phyloP scores from a whole-genome alignment of 2,329 filamentous ascomycete species.

The Helotiales sp. region DNA sequence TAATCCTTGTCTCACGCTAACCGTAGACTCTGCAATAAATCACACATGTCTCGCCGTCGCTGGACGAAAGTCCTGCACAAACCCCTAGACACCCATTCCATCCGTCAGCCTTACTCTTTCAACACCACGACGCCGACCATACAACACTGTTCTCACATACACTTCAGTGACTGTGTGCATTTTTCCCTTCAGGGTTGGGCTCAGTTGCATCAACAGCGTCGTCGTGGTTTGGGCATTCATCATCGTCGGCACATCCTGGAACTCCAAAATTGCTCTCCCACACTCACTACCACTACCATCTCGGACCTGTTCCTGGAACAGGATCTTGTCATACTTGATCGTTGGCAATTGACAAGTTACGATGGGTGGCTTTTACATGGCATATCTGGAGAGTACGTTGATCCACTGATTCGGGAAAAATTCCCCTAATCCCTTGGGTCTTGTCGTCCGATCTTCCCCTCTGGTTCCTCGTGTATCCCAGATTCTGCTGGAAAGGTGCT shows the following conservation, averaged over 20 bases:
- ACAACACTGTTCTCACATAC: conserved; percentile 41
- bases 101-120: conserved; percentile 44
- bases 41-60: conserved; percentile 65
- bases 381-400: conserved; percentile 45
- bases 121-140: conserved; percentile 42
- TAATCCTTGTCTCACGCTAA: conserved; percentile 44
- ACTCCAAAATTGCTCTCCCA: conserved; percentile 37
- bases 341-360: conserved; percentile 39
- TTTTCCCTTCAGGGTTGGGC: conserved; percentile 54
- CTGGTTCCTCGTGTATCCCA: conserved; percentile 17
- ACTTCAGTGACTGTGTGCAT: conserved; percentile 42
- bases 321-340: conserved; percentile 30
- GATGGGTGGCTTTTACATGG: conserved; percentile 71
- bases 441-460: conserved; percentile 32
- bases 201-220: conserved; percentile 54
- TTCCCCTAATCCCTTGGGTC: conserved; percentile 32
- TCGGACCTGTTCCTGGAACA: conserved; percentile 31
- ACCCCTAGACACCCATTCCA: conserved; percentile 43
- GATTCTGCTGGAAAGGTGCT: conserved; percentile 25
- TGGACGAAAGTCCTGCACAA: conserved; percentile 49
- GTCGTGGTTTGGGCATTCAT: conserved; percentile 35
- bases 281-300: conserved; percentile 30
- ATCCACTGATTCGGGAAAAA: conserved; percentile 33
- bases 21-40: conserved; percentile 60
- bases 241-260: conserved; percentile 34